Conservation (phyloP, 768 basidiomycete genomes). For the Amyloporia xantha region DNA sequence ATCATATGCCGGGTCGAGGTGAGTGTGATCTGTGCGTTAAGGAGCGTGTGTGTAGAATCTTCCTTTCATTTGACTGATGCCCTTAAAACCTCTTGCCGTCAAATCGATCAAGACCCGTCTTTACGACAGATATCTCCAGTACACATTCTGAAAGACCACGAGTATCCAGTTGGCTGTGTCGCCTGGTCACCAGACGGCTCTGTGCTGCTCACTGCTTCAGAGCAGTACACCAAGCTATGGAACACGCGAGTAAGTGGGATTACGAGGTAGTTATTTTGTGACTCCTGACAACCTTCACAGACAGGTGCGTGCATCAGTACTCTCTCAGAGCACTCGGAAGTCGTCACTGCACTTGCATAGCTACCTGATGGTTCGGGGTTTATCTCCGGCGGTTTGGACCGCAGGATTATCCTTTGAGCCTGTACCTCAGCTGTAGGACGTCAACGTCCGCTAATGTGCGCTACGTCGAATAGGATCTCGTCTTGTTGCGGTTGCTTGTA, state of each 20-base stretch:
- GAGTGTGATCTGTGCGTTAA: too few relatives aligned
- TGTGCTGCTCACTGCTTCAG: slow-evolving; percentile 76
- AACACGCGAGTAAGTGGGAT: slow-evolving; percentile 61
- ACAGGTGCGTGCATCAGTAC: slow-evolving; percentile 65
- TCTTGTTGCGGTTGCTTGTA: slow-evolving; percentile 80
- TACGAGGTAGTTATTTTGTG: slow-evolving; percentile 5
- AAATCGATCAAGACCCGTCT: slow-evolving; percentile 43
- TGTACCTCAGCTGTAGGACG: too few relatives aligned
- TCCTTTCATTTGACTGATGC: too few relatives aligned
- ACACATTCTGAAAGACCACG: slow-evolving; percentile 66
- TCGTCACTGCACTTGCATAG: slow-evolving; percentile 84
- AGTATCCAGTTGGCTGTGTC: slow-evolving; percentile 70
- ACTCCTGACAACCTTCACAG: slow-evolving; percentile 41
- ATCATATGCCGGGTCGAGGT: slow-evolving; percentile 89
- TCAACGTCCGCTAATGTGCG: too few relatives aligned
- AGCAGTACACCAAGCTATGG: slow-evolving; percentile 83
- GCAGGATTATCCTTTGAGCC: slow-evolving; percentile 81
- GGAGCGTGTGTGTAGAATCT: too few relatives aligned
- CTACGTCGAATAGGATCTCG: slow-evolving; percentile 81
- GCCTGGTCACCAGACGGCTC: slow-evolving; percentile 92
- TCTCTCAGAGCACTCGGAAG: slow-evolving; percentile 69
- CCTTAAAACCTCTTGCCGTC: too few relatives aligned
- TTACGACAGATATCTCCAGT: slow-evolving; percentile 55
- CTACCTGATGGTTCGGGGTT: slow-evolving; percentile 86
- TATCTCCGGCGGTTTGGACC: slow-evolving; percentile 83